Evolutionary conservation across 129 eudicot genomes (phyloP), one percentile per base, ranked within the genome.

Genomic region (Tagetes erecta): DNA sequence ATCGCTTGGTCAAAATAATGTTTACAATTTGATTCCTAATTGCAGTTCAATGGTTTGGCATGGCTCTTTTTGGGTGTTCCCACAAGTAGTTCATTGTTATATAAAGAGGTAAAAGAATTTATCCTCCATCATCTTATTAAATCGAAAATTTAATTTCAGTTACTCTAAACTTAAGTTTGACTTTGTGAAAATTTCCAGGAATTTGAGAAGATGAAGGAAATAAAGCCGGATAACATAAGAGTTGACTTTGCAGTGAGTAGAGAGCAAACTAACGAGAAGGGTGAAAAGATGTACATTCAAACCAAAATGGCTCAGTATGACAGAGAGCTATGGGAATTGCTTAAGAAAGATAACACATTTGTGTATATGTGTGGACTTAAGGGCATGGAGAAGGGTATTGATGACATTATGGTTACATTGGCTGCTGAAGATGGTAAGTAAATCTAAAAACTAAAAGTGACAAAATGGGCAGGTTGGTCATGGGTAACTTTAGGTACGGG

Each of bases 21-120:
- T 35, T 36, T 65, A 64, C 42, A 66, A 64, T 20, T 65, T 73
- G 13, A 45, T 66, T 42, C 46, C 11, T 6, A 42, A 55, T 50
- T 81, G 80, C 90, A 95, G 99, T 95, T 88, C 87, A 95, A 91
- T 67, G 99, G 99, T 50, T 85, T 95, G 86, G 99, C 99, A 76
- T 95, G 99, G 99, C 99, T 95, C 71, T 95, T 95, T 88, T 86
- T 95, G 92, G 99, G 99, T 72, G 99, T 95, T 57, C 99, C 99
- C 53, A 95, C 99, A 67, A 84, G 99, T 73, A 95, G 99, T 81
- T 95, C 99, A 36, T 78, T 95, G 73, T 87, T 95, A 30, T 91
- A 95, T 87, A 91, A 95, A 80, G 99, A 95, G 96, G 99, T 91
- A 75, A 80, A 40, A 42, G 11, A 53, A 68, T 33, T 69, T 57